phyloP scores from a whole-genome alignment of 1,139 yeast species.

The Debaryomycetaceae sp. region DNA sequence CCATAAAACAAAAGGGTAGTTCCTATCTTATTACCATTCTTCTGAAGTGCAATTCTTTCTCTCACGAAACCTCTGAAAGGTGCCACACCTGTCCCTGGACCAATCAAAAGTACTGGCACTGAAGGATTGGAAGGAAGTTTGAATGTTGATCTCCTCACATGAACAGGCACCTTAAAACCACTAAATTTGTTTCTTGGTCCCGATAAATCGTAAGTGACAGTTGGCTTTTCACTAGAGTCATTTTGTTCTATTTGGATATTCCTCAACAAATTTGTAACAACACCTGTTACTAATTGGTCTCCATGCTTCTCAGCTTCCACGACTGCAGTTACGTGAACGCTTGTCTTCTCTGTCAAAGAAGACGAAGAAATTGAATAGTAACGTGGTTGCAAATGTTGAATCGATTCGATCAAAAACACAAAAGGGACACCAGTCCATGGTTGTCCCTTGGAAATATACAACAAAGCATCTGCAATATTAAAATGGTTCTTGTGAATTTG shows the following conservation, averaged over 20 bases:
- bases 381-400: conserved; percentile 86
- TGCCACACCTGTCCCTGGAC: conserved; percentile 99
- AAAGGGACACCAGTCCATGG: conserved; percentile 81
- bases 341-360: conserved; percentile 69
- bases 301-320: conserved; percentile 70
- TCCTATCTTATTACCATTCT: conserved; percentile 59
- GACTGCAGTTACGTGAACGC: conserved; percentile 83
- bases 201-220: conserved; percentile 61
- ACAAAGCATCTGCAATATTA: conserved; percentile 77
- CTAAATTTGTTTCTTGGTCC: conserved; percentile 76
- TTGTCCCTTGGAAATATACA: conserved; percentile 55
- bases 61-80: conserved; percentile 93
- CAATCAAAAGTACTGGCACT: conserved; percentile 86
- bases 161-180: conserved; percentile 72
- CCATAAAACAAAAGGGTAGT: conserved; percentile 80
- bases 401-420: conserved; percentile 75
- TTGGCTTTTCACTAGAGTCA: conserved; percentile 39
- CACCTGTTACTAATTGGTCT: conserved; percentile 63
- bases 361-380: conserved; percentile 96
- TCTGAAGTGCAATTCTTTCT: conserved; percentile 57
- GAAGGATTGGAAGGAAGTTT: conserved; percentile 86
- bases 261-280: conserved; percentile 83
- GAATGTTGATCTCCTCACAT: conserved; percentile 91
- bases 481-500: conserved; percentile 58
- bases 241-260: conserved; percentile 67